These are phyloP conservation scores for Coemansia sp. DNA, from an alignment of 192 early-diverging fungal species.

Conservation along the genomic window DNA sequence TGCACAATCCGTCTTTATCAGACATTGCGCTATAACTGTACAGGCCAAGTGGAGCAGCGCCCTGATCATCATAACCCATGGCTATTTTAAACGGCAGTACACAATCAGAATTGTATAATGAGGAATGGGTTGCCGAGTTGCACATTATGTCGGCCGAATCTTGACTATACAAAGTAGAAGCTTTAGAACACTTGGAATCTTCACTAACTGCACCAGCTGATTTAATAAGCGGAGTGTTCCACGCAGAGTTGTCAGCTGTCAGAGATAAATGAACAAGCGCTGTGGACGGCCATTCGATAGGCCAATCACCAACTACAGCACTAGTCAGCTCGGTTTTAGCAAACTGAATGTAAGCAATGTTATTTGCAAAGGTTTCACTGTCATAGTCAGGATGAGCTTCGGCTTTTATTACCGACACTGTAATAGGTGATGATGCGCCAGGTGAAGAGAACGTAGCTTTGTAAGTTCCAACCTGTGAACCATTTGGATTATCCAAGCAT, in stretches of 20 bases:
- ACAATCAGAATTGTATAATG: slow-evolving; percentile 2
- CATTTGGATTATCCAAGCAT: slow-evolving; percentile 6
- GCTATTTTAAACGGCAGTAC: slow-evolving; percentile 11
- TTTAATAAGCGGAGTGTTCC: slow-evolving; percentile 4
- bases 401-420: background rate
- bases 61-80: background rate
- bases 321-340: background rate
- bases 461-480: background rate
- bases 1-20: slow-evolving; percentile 6
- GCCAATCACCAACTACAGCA: slow-evolving; percentile 8
- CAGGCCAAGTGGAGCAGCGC: slow-evolving; percentile 8
- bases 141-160: background rate
- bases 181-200: background rate
- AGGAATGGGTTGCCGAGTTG: background rate
- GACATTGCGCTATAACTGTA: slow-evolving; percentile 13
- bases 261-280: slow-evolving; percentile 5
- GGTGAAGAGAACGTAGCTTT: slow-evolving; percentile 6
- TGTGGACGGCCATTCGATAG: slow-evolving; percentile 10
- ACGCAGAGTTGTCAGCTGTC: background rate
- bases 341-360: slow-evolving; percentile 11
- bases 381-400: slow-evolving; percentile 5
- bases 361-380: slow-evolving; percentile 10
- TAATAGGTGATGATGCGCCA: background rate
- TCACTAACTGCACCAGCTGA: background rate
- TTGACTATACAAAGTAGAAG: slow-evolving; percentile 9